Conservation (phyloP, 2,329 filamentous ascomycete species). For the Chaetoscypha palmicola region DNA sequence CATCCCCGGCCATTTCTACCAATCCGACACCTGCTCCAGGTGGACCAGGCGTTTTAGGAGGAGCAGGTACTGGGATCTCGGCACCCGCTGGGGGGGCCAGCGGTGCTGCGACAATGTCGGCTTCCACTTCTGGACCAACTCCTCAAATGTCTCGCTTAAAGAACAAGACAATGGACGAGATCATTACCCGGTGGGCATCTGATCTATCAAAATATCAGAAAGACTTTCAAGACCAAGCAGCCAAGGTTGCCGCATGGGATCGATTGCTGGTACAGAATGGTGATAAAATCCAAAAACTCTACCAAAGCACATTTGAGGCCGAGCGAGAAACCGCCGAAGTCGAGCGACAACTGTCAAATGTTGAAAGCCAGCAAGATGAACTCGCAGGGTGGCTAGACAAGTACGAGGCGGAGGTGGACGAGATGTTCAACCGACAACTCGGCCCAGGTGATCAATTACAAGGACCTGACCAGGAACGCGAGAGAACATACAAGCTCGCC, state of each 20-base stretch:
- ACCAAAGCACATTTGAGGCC: conserved; percentile 85
- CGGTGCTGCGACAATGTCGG: conserved; percentile 43
- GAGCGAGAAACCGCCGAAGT: conserved; percentile 90
- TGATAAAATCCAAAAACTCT: conserved; percentile 90
- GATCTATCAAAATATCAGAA: conserved; percentile 95
- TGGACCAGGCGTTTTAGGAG: conserved; percentile 1
- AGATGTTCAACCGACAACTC: conserved; percentile 74
- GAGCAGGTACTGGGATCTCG: conserved; percentile 11
- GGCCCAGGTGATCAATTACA: conserved; percentile 69
- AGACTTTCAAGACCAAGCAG: conserved; percentile 86
- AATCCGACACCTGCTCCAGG: background rate
- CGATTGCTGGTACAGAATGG: conserved; percentile 87
- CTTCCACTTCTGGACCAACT: conserved; percentile 72
- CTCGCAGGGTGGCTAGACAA: conserved; percentile 80
- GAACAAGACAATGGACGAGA: conserved; percentile 99
- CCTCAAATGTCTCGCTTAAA: conserved; percentile 86
- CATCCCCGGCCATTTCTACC: conserved; percentile 17
- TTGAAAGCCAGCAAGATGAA: conserved; percentile 91
- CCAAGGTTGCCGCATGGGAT: conserved; percentile 82
- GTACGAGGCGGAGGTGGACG: conserved; percentile 87
- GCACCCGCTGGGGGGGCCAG: conserved; percentile 15
- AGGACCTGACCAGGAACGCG: conserved; percentile 90
- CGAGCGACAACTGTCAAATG: conserved; percentile 79
- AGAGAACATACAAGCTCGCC: conserved; percentile 91
- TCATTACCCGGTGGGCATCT: conserved; percentile 92